Evolutionary conservation across 2,329 filamentous ascomycete genomes (phyloP).

Genomic region (Cordyceps tenuipes): DNA sequence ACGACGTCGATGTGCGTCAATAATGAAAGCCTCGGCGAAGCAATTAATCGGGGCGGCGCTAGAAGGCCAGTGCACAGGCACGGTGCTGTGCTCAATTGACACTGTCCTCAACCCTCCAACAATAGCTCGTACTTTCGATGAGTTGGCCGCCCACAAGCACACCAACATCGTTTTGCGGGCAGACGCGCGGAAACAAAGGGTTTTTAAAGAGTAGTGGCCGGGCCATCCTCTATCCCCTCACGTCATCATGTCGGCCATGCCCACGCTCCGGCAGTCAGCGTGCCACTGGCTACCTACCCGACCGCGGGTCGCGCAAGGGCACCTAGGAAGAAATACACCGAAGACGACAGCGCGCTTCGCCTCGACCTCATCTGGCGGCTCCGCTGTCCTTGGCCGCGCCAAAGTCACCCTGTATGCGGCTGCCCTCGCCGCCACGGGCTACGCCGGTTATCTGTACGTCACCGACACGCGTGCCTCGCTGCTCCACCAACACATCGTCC

Average conservation of each 20-base stretch:
- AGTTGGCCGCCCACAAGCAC: background rate
- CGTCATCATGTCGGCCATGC: slow-evolving; percentile 2
- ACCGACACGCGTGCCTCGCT: slow-evolving; percentile 64
- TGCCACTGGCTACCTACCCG: slow-evolving; percentile 4
- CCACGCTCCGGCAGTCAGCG: slow-evolving; percentile 1
- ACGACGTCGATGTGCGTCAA: too few relatives aligned
- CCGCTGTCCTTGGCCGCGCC: slow-evolving; percentile 22
- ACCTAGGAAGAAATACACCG: background rate
- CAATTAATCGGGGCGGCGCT: too few relatives aligned
- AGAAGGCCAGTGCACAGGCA: too few relatives aligned
- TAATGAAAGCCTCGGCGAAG: too few relatives aligned
- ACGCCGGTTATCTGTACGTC: slow-evolving; percentile 55
- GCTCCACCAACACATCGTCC: slow-evolving; percentile 58
- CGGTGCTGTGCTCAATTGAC: too few relatives aligned
- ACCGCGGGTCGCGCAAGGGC: background rate
- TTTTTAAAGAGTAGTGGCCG: background rate
- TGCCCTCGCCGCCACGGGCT: slow-evolving; percentile 33
- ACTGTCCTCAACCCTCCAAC: background rate
- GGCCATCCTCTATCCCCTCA: background rate
- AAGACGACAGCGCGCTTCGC: slow-evolving; percentile 2
- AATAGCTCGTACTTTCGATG: background rate
- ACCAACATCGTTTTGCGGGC: background rate
- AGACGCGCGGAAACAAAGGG: background rate
- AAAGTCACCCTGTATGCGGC: slow-evolving; percentile 33
- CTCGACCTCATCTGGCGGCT: slow-evolving; percentile 22